Percentiles rank a stretch among this genome's conserved stretches.
phyloP scores from a whole-genome alignment of 73 alveolate species.

The Tetrahymena malaccensis region DNA sequence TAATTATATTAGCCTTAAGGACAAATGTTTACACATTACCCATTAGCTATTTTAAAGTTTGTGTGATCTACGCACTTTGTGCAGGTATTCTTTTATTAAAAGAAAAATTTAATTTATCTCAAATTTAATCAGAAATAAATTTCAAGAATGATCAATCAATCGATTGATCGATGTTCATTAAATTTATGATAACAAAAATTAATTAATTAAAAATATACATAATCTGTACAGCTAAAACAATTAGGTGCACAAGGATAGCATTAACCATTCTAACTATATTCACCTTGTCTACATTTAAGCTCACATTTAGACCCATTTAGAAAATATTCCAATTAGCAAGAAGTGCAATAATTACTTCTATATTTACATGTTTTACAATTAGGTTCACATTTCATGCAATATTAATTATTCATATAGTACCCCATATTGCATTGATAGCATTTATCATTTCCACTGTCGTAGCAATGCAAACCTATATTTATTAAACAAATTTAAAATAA shows the following conservation, averaged over 20 bases:
- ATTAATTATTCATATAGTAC: neutral
- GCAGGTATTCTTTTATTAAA: neutral
- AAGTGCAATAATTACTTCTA: neutral
- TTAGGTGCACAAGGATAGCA: neutral
- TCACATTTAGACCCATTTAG: neutral
- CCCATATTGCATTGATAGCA: neutral
- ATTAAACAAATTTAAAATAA: neutral
- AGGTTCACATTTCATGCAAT: neutral
- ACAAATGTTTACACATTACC: neutral
- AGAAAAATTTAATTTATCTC: too few relatives aligned
- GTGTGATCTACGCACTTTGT: neutral
- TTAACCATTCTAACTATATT: neutral
- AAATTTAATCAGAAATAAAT: neutral
- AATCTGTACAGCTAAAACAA: neutral
- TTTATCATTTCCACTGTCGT: neutral
- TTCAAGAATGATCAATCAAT: too few relatives aligned
- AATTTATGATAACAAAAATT: too few relatives aligned
- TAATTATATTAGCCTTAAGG: neutral
- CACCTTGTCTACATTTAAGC: neutral
- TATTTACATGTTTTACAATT: neutral
- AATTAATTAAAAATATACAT: neutral
- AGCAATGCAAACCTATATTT: neutral
- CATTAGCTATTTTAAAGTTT: neutral
- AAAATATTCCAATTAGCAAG: neutral
- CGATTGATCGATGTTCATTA: too few relatives aligned